Evolutionary conservation across 495 filamentous ascomycete species (phyloP).

Genomic region (Hypoxylon trugodes): DNA sequence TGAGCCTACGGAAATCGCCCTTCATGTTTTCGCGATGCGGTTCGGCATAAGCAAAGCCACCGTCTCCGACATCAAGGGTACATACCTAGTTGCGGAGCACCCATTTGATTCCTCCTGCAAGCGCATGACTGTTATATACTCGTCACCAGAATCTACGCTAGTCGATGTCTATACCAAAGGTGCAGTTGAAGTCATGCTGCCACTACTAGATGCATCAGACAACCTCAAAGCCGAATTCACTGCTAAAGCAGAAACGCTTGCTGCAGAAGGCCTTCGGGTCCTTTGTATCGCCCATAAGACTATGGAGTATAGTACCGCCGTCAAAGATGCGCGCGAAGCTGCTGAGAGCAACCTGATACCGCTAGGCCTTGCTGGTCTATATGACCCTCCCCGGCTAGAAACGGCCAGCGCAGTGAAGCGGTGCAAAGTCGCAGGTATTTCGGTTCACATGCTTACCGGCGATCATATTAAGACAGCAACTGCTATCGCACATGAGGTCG

Average conservation of each 20-base stretch:
- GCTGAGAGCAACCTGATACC: slow-evolving; percentile 69
- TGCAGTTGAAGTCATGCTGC: slow-evolving; percentile 63
- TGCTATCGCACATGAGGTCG: slow-evolving; percentile 65
- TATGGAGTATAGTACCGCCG: slow-evolving; percentile 33
- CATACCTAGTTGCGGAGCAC: slow-evolving; percentile 59
- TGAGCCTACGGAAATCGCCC: slow-evolving; percentile 67
- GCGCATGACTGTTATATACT: slow-evolving; percentile 66
- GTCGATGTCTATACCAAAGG: slow-evolving; percentile 64
- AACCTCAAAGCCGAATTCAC: slow-evolving; percentile 42
- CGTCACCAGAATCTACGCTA: slow-evolving; percentile 29
- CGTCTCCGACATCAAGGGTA: slow-evolving; percentile 23
- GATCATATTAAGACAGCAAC: slow-evolving; percentile 70
- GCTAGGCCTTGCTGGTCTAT: slow-evolving; percentile 74
- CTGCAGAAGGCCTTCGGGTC: slow-evolving; percentile 65
- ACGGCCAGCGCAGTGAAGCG: slow-evolving; percentile 62
- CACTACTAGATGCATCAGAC: slow-evolving; percentile 45
- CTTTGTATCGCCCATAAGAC: slow-evolving; percentile 59
- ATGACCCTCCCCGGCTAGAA: slow-evolving; percentile 77
- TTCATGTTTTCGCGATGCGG: slow-evolving; percentile 55
- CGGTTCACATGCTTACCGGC: slow-evolving; percentile 72
- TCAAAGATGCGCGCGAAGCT: slow-evolving; percentile 50
- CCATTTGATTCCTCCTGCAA: slow-evolving; percentile 70
- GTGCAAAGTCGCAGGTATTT: slow-evolving; percentile 64
- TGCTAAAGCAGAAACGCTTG: slow-evolving; percentile 59
- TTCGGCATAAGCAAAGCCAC: slow-evolving; percentile 46